Base-by-base conservation (phyloP, 2,329 filamentous ascomycete species). In the Eurotiales sp. region DNA sequence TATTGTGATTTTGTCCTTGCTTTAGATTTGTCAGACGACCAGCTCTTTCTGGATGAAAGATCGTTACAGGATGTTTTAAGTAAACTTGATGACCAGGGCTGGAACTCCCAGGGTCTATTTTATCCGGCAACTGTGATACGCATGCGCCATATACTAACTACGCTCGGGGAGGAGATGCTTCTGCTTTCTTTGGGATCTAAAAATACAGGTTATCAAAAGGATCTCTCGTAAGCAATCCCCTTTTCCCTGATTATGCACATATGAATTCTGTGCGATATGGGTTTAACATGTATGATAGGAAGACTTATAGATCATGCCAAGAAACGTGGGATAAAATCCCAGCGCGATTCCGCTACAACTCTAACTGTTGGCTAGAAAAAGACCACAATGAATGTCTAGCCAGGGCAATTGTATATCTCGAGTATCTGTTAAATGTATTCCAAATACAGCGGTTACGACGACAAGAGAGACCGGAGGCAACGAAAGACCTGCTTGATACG, bases 1-100 rank as follows among this genome's bases (percentile, higher is more conserved):
- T 66, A 64, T 46, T 66, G 61, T 51, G 59, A 65, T 39, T 53
- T 57, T 10, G 36, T 44, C 17, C 47, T 59, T 45, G 63, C 63
- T 4, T 47, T 65, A 14, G 62, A 66, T 22, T 43, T 66, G 22
- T 60, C 59, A 25, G 59, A 63, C 34, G 59, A 64, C 3, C 58
- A 60, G 21, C 54, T 63, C 8, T 52, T 59, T 27, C 42, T 57
- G 0, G 50, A 57, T 53, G 27, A 51, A 49, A 32, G 22, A 8
- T 8, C 36, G 2, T 29, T 56, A 42, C 25, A 55, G 21, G 25
- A 30, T 2, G 52, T 51, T 4, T 22, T 62, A 4, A 22, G 32
- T n/a, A 46, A 50, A 21, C 50, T 62, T 4, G 54, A 56, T 29
- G 40, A 50, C 3, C 55, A 61, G 15, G 60, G 60, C 2, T 62